Base-by-base conservation (phyloP, 805 yeast species). In the Kurtzmaniella cleridarum region DNA sequence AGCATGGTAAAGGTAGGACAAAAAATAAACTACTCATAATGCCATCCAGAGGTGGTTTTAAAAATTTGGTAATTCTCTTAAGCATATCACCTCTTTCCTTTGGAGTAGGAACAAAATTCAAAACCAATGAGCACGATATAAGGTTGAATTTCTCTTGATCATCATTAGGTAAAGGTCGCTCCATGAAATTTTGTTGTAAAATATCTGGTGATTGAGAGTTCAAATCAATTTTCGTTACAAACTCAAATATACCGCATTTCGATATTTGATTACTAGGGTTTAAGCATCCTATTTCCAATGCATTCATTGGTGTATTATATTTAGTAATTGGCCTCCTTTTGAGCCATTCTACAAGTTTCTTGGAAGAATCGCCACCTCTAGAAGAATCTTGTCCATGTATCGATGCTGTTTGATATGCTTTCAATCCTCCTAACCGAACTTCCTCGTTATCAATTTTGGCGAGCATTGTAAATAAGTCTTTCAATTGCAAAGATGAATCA, bases 351-450 rank as follows among this genome's bases (percentile, higher is more conserved):
- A 87, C 72, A 33, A 91, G 63, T 50, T 80, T 69, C 48, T 82
- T 85, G 2, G 96, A 88, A 0, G 96, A 87, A 54, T 91, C 98
- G 1, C 96, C 95, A 0, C 98, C 98, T 45, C 98, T 59, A 34
- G 72, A 71, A 0, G 60, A 55, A 41, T 78, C 76, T 51, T 91
- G 98, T 0, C 98, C 98, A 36, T 79, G 77, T 1, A 84, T 75
- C 2, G 96, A 86, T 0, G 98, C 98, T 15, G 71, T 60, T 53
- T 91, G 98, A 56, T 91, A 91, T 9, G 76, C 75, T 36, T 78
- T 72, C 2, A 91, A 57, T 0, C 96, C 97, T 0, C 96, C 97
- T 32, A 79, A 66, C 31, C 64, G 69, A 7, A 65, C 65, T 3
- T 84, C 71, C 51, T 85, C 89, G 2, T 66, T 71, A 44, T 79